Evolutionary conservation across 129 eudicot genomes (phyloP).

Genomic region (Flaveria trinervia): DNA sequence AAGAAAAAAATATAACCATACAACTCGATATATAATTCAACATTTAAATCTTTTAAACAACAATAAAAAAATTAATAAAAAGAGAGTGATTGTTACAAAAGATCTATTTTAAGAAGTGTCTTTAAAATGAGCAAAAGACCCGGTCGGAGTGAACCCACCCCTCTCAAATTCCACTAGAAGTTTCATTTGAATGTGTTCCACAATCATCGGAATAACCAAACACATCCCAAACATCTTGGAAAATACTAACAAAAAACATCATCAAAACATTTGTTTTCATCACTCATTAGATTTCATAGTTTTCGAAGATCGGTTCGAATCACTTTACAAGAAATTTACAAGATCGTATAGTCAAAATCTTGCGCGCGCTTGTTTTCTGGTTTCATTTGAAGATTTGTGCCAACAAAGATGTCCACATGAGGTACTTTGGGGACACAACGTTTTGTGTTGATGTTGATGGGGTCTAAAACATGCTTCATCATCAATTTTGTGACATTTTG

Average conservation of each 20-base stretch:
- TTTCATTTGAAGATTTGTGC: conserved; percentile 3
- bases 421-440: not conserved
- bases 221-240: conserved; percentile 29
- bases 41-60: too few species aligned
- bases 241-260: conserved; percentile 4
- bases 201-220: conserved; percentile 24
- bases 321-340: not conserved
- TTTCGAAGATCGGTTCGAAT: not conserved
- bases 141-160: conserved; percentile 35
- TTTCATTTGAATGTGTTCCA: conserved; percentile 25
- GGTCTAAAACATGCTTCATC: conserved; percentile 47
- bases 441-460: conserved; percentile 44
- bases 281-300: not conserved
- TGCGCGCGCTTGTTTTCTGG: not conserved
- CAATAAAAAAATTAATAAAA: too few species aligned
- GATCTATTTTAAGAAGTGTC: conserved; percentile 21
- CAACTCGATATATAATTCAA: too few species aligned
- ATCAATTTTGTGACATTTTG: conserved; percentile 36
- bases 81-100: not conserved
- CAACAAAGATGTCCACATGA: conserved; percentile 16
- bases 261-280: conserved; percentile 8
- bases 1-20: too few species aligned
- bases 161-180: conserved; percentile 30
- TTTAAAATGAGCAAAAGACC: conserved; percentile 23
- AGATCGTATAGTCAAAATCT: not conserved